phyloP scores from a whole-genome alignment of 164 flowering plant species.

The Dillenia turbinata region DNA sequence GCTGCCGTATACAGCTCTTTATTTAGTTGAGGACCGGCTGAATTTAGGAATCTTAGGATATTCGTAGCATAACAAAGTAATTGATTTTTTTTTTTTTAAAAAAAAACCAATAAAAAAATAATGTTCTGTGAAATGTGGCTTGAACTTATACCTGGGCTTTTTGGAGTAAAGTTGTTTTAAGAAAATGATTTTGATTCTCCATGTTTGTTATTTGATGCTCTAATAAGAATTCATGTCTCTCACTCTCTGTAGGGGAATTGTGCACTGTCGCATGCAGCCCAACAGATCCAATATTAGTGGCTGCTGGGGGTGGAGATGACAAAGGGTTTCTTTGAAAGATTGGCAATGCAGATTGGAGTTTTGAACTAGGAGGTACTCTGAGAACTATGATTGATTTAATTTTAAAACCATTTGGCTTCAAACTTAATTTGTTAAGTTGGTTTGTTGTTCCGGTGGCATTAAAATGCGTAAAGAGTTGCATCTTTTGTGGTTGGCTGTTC shows the following conservation, averaged over 20 bases:
- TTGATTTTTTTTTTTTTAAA: too few relatives aligned
- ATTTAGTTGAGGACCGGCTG: too few relatives aligned
- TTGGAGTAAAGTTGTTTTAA: not conserved
- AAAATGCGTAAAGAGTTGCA: not conserved
- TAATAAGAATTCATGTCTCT: not conserved
- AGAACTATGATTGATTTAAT: not conserved
- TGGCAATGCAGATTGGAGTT: constrained; percentile 69
- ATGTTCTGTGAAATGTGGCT: not conserved
- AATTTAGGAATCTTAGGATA: too few relatives aligned
- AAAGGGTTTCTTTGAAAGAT: constrained; percentile 88
- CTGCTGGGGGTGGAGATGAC: constrained; percentile 96
- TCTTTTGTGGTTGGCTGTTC: too few relatives aligned
- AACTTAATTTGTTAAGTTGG: not conserved
- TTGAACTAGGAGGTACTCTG: constrained; percentile 61
- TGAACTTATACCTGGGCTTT: not conserved
- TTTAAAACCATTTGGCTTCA: not conserved
- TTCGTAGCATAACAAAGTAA: too few relatives aligned
- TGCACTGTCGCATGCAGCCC: constrained; percentile 89
- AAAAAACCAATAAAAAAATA: too few relatives aligned
- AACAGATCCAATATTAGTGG: constrained; percentile 65
- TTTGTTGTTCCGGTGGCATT: not conserved
- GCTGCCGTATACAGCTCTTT: too few relatives aligned
- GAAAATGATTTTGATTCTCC: not conserved
- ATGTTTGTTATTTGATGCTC: too few relatives aligned
- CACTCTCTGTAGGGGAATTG: constrained; percentile 55